Percentiles rank a stretch among this genome's conserved stretches.
Conservation (phyloP, 2,329 filamentous ascomycete species). For the Nothophaeocryptopus gaeumannii region DNA sequence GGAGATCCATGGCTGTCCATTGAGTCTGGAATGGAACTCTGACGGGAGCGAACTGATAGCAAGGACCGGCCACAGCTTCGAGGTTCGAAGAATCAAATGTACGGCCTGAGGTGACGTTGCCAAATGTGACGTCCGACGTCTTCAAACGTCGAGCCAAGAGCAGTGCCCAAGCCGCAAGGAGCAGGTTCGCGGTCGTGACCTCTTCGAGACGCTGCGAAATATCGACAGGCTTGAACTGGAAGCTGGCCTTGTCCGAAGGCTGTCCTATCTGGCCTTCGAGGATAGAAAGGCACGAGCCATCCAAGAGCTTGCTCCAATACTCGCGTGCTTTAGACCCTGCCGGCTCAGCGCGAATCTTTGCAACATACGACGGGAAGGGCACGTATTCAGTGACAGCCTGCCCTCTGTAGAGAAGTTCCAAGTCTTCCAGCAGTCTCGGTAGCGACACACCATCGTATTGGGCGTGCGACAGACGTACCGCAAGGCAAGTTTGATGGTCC, state of each 20-base stretch:
- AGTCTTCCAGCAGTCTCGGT: constrained; percentile 55
- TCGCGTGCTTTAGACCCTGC: background rate
- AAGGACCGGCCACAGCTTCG: constrained; percentile 61
- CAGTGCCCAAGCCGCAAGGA: constrained; percentile 7
- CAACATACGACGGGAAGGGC: constrained; percentile 3
- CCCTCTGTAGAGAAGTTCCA: constrained; percentile 46
- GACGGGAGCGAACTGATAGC: constrained; percentile 66
- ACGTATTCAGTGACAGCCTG: background rate
- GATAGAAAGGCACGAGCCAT: background rate
- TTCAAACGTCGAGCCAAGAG: background rate
- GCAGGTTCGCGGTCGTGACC: constrained; percentile 11
- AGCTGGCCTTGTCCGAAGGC: background rate
- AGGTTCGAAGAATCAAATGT: constrained; percentile 56
- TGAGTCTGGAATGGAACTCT: constrained; percentile 54
- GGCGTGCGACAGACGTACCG: constrained; percentile 35
- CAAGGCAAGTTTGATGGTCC: constrained; percentile 29
- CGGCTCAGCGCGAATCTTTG: background rate
- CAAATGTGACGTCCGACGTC: constrained; percentile 6
- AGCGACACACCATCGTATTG: constrained; percentile 48
- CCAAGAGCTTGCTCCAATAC: constrained; percentile 4
- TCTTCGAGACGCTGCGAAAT: background rate
- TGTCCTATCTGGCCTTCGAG: background rate
- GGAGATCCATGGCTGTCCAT: constrained; percentile 35
- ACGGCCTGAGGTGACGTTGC: constrained; percentile 32
- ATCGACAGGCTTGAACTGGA: too few species aligned